Conservation (phyloP, 2,329 filamentous ascomycete species). For the Aspergillus fructus region DNA sequence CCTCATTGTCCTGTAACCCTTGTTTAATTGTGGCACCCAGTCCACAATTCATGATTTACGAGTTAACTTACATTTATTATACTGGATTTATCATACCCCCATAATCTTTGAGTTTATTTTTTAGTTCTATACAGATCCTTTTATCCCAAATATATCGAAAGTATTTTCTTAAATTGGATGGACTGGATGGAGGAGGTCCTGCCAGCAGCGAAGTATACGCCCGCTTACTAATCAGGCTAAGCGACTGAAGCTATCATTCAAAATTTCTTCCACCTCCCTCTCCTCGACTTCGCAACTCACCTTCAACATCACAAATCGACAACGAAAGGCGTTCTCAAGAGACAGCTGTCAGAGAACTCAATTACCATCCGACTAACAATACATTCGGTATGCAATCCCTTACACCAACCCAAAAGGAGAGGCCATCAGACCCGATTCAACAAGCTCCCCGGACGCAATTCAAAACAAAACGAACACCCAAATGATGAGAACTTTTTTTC, state of each 20-base stretch:
- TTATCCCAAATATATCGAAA: background rate
- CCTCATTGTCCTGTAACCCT: background rate
- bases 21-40: background rate
- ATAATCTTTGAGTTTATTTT: background rate
- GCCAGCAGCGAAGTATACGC: background rate
- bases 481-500: constrained; percentile 44
- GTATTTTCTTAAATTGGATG: background rate
- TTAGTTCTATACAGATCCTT: background rate
- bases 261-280: background rate
- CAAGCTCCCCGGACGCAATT: background rate
- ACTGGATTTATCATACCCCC: background rate
- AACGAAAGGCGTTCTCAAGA: background rate
- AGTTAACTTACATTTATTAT: background rate
- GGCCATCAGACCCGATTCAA: background rate
- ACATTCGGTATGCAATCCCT: background rate
- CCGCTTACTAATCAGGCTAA: constrained; percentile 3
- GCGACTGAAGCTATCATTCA: background rate
- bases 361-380: background rate
- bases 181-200: background rate
- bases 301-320: background rate
- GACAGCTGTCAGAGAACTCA: background rate
- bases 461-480: constrained; percentile 20
- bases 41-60: background rate
- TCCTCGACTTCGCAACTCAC: background rate
- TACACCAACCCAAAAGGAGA: background rate